phyloP scores from a whole-genome alignment of 345 rosid genomes.

The Eucalyptus regnans region DNA sequence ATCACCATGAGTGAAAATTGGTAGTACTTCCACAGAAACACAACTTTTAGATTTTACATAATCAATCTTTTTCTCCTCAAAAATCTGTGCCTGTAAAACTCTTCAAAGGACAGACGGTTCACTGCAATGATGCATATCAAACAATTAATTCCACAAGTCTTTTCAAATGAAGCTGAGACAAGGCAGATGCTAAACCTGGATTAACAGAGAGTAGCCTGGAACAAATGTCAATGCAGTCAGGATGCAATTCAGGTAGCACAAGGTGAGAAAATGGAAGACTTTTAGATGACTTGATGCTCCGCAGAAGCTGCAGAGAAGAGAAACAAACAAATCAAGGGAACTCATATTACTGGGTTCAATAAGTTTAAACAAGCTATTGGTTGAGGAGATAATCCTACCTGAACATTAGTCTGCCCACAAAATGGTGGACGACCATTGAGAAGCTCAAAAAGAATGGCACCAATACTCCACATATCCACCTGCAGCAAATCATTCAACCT shows the following conservation, averaged over 20 bases:
- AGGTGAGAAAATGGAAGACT: constrained; percentile 47
- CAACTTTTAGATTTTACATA: not conserved
- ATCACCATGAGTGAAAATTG: not conserved
- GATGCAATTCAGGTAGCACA: constrained; percentile 26
- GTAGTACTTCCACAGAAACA: not conserved
- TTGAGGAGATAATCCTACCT: constrained; percentile 20
- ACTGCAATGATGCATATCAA: not conserved
- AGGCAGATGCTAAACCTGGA: constrained; percentile 27
- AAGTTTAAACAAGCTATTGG: not conserved
- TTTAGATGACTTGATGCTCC: constrained; percentile 14
- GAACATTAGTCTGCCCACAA: constrained; percentile 43
- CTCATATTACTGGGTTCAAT: not conserved
- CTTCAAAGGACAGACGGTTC: constrained; percentile 8
- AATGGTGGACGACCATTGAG: constrained; percentile 62
- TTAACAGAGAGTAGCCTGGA: constrained; percentile 43
- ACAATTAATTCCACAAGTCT: not conserved
- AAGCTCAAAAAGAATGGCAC: constrained; percentile 67
- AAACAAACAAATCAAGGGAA: not conserved
- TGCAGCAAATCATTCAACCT: not conserved
- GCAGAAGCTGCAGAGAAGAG: constrained; percentile 2
- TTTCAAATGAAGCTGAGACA: not conserved
- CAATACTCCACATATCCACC: constrained; percentile 76
- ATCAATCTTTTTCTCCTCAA: constrained; percentile 6
- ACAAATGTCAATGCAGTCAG: constrained; percentile 54
- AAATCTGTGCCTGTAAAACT: constrained; percentile 10